Conservation (phyloP, 2,329 filamentous ascomycete genomes). For the Ramularia endophylla region DNA sequence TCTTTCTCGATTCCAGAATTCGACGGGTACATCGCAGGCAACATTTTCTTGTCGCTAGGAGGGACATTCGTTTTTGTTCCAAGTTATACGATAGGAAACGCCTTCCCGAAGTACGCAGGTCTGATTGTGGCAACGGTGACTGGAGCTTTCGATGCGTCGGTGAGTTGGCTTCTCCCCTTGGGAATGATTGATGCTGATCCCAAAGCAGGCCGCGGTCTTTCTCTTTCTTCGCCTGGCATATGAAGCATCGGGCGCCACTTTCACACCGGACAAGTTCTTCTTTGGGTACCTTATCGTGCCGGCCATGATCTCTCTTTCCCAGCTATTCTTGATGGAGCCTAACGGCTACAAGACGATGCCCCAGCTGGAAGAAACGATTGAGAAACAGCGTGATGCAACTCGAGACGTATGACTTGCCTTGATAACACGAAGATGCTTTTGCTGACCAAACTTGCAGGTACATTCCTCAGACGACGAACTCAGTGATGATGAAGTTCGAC, state of each 20-base stretch:
- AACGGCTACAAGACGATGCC: conserved; percentile 53
- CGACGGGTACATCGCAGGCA: conserved; percentile 56
- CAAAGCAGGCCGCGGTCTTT: conserved; percentile 38
- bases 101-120: conserved; percentile 44
- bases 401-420: conserved; percentile 27
- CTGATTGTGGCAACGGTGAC: conserved; percentile 45
- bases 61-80: conserved; percentile 47
- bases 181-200: background rate
- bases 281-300: conserved; percentile 42
- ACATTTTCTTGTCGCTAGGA: conserved; percentile 43
- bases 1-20: conserved; percentile 56
- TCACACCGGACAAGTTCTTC: conserved; percentile 45
- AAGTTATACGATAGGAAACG: conserved; percentile 46
- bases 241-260: conserved; percentile 35
- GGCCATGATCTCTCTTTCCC: conserved; percentile 36
- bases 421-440: background rate
- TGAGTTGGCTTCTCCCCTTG: conserved; percentile 4
- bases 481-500: conserved; percentile 51
- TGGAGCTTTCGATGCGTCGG: conserved; percentile 44
- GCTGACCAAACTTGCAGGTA: conserved; percentile 19
- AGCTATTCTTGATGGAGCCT: conserved; percentile 43
- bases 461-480: conserved; percentile 55
- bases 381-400: conserved; percentile 55
- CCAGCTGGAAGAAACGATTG: conserved; percentile 75
- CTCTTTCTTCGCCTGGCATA: conserved; percentile 44